Base-by-base conservation (phyloP, 2,329 filamentous ascomycete species). In the Eutypella sp. region DNA sequence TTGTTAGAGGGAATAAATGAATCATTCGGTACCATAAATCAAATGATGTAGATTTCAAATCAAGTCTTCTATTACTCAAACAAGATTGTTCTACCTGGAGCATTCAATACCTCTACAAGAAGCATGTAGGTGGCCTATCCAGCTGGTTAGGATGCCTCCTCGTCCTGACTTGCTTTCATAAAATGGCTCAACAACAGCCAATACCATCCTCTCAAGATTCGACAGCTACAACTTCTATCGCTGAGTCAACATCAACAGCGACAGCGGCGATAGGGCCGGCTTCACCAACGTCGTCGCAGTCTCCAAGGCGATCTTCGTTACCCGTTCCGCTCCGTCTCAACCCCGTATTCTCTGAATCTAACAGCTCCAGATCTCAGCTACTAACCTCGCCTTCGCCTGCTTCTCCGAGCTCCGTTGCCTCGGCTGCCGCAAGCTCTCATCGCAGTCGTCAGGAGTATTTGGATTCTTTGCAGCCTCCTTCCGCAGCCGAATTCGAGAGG, bases 401-500 rank as follows among this genome's bases (percentile, higher is more conserved):
- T 25, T 47, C 46, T 20, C 29, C 43, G 22, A 46, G 45, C 15
- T 55, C 55, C 39, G 48, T 48, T 34, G 25, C 51, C 39, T 56
- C 56, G 13, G 45, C 49, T 42, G 48, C 58, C 39, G 52, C 54
- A 27, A 54, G 54, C 15, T 59, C 60, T n/a, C 47, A 52, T 37
- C 52, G 48, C 18, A 59, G 56, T 31, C 62, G 58, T 41, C 67
- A 70, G 51, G 62, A 68, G 48, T 79, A 79, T 56, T 67, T 79
- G 62, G 73, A 76, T 46, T 73, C 73, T 9, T 62, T 79, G 10
- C 63, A 72, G 18, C 67, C 70, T 37, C 75, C 76, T 2, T 72
- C 74, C 1, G 53, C 51, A 23, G 63, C 71, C 24, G 67, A 74
- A 46, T 73, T 80, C 27, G 62, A 70, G 49, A 68, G 68, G 47